Evolutionary conservation across 140 eudicot genomes (phyloP).

Genomic region (Eryngium alpinum): DNA sequence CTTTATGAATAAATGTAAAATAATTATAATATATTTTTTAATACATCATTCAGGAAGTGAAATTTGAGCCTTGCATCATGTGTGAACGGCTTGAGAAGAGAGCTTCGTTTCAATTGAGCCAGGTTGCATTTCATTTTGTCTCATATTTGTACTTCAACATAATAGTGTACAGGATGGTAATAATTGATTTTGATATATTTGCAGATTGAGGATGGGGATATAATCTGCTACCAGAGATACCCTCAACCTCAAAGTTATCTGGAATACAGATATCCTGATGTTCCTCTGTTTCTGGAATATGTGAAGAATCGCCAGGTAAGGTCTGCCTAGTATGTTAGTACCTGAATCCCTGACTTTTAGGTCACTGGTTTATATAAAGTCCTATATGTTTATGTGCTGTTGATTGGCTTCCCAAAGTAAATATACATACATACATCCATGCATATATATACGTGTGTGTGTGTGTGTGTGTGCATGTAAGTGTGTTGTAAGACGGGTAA

Average conservation of each 20-base stretch:
- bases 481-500: too few relatives aligned
- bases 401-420: too few relatives aligned
- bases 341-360: neutral
- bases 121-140: conserved; percentile 33
- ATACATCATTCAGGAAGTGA: conserved; percentile 57
- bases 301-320: conserved; percentile 37
- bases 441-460: too few relatives aligned
- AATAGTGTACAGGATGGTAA: neutral
- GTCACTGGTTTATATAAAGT: neutral
- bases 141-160: neutral
- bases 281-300: conserved; percentile 76
- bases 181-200: neutral
- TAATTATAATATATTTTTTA: too few relatives aligned
- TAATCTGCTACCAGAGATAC: conserved; percentile 79
- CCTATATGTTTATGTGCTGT: too few relatives aligned
- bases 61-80: conserved; percentile 88
- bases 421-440: too few relatives aligned
- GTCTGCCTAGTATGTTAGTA: neutral
- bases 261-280: conserved; percentile 58
- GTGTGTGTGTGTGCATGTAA: too few relatives aligned
- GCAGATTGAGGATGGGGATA: conserved; percentile 93
- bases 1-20: too few relatives aligned
- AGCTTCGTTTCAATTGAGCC: conserved; percentile 63
- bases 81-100: conserved; percentile 73
- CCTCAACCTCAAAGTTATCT: conserved; percentile 40